Evolutionary conservation across 2,329 filamentous ascomycete species (phyloP).

Genomic region (Ilyonectria destructans): DNA sequence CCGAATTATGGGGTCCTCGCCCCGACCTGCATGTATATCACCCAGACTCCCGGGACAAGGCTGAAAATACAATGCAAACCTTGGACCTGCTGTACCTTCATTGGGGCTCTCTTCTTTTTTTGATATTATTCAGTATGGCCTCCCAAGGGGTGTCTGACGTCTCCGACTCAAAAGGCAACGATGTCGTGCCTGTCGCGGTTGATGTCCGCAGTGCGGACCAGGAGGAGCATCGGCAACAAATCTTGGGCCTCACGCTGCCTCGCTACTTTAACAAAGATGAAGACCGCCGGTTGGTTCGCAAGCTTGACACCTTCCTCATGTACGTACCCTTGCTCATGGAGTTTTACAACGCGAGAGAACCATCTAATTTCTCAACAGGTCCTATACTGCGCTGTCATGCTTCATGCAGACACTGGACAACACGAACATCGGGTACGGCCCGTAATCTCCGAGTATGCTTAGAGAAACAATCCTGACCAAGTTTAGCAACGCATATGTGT

Average conservation of each 20-base stretch:
- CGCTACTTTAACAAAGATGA: slow-evolving; percentile 32
- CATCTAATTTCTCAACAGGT: slow-evolving; percentile 9
- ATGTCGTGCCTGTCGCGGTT: slow-evolving; percentile 12
- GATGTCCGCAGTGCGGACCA: slow-evolving; percentile 10
- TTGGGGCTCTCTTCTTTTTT: background rate
- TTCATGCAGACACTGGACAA: slow-evolving; percentile 36
- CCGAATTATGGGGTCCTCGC: background rate
- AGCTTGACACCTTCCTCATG: slow-evolving; percentile 33
- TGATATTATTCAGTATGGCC: background rate
- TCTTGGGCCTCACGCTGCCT: slow-evolving; percentile 24
- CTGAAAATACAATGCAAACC: too few species aligned
- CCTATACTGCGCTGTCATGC: slow-evolving; percentile 30
- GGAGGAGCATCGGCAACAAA: slow-evolving; percentile 13
- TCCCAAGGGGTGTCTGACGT: slow-evolving; percentile 7
- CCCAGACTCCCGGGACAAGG: slow-evolving; percentile 11
- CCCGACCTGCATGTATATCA: slow-evolving; percentile 26
- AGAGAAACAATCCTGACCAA: background rate
- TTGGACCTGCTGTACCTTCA: too few species aligned
- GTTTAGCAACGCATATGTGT: slow-evolving; percentile 34
- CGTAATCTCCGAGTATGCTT: too few species aligned
- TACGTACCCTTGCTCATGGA: background rate
- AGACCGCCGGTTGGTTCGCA: slow-evolving; percentile 27
- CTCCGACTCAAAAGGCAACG: slow-evolving; percentile 9
- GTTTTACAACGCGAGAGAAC: background rate
- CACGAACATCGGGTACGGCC: slow-evolving; percentile 23